Conservation (phyloP, 2,329 filamentous ascomycete genomes). For the Hysterium pulicare region DNA sequence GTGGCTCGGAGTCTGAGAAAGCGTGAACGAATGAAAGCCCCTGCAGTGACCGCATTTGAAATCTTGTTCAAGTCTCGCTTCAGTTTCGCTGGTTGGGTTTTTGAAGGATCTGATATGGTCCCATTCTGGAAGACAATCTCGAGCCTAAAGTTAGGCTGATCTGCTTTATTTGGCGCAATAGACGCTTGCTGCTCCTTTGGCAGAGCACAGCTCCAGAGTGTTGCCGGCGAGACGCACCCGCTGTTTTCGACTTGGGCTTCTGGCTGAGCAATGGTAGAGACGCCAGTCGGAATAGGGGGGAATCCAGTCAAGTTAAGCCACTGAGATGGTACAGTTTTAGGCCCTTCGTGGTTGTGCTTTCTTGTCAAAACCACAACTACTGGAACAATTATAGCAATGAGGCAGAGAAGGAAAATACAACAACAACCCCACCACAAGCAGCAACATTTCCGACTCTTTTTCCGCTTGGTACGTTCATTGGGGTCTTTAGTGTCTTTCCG, state of each 20-base stretch:
- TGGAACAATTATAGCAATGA: constrained; percentile 40
- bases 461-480: constrained; percentile 25
- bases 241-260: constrained; percentile 62
- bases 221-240: constrained; percentile 68
- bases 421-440: constrained; percentile 33
- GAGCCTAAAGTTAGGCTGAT: constrained; percentile 75
- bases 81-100: constrained; percentile 16
- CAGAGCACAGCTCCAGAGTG: constrained; percentile 81
- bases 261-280: constrained; percentile 73
- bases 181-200: constrained; percentile 72
- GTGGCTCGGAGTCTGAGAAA: constrained; percentile 24
- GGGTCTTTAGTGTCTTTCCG: constrained; percentile 9
- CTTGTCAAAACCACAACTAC: constrained; percentile 33
- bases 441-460: constrained; percentile 22
- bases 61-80: constrained; percentile 46
- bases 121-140: constrained; percentile 64
- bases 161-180: constrained; percentile 59
- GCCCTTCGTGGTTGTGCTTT: constrained; percentile 38
- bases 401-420: constrained; percentile 29
- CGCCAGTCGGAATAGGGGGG: constrained; percentile 80
- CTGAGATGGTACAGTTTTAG: constrained; percentile 31
- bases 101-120: constrained; percentile 35
- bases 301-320: constrained; percentile 87
- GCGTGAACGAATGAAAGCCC: constrained; percentile 30
- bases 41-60: constrained; percentile 54